Conservation (phyloP, 2,329 filamentous ascomycete species). For the Alternaria triticina region DNA sequence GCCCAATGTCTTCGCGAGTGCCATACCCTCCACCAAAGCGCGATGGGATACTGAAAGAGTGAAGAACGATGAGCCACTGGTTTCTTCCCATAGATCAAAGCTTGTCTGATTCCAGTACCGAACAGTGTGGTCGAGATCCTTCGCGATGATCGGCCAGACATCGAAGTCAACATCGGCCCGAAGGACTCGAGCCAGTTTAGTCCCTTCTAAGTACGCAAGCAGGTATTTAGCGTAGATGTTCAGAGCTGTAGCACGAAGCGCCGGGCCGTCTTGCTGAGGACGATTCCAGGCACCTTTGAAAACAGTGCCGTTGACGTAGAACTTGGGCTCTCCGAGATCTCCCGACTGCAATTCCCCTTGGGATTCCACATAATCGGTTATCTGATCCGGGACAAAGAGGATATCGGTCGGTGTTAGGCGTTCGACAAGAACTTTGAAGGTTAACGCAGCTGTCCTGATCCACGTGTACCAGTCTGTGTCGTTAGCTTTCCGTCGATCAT, state of each 20-base stretch:
- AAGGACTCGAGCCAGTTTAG: too few species aligned
- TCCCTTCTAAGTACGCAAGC: too few species aligned
- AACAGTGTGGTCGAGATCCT: too few species aligned
- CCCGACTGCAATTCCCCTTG: too few species aligned
- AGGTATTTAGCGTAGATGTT: rapidly evolving
- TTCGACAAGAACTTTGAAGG: neutral
- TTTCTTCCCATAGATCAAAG: neutral
- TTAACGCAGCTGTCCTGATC: neutral
- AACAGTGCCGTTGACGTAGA: too few species aligned
- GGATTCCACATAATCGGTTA: too few species aligned
- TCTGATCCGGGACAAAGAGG: too few species aligned
- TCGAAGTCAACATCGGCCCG: too few species aligned
- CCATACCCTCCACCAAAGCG: neutral
- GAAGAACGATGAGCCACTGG: rapidly evolving
- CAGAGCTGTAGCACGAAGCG: neutral
- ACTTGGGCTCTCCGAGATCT: too few species aligned
- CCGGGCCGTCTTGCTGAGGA: neutral
- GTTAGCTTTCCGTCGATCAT: neutral
- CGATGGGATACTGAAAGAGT: neutral
- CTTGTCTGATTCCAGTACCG: neutral
- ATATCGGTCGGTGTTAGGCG: too few species aligned
- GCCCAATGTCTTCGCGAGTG: neutral
- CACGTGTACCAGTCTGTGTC: rapidly evolving
- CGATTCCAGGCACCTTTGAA: too few species aligned
- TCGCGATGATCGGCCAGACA: too few species aligned